These are phyloP conservation scores for Tolypocladium paradoxum DNA, from an alignment of 2,329 filamentous ascomycete genomes.

Conservation along the genomic window DNA sequence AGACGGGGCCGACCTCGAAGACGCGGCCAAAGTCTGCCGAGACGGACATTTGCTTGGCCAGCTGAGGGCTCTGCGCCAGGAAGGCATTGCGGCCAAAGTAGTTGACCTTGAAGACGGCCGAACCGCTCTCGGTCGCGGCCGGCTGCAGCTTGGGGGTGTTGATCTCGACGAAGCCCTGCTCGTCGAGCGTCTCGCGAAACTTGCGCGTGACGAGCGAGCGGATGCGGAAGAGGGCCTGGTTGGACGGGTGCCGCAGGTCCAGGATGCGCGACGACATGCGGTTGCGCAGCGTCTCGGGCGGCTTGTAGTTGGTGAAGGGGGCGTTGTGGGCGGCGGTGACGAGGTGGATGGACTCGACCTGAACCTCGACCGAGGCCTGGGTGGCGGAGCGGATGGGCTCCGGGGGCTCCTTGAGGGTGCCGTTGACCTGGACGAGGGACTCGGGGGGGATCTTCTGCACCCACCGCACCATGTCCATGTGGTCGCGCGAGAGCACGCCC, in stretches of 20 bases:
- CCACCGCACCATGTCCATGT: conserved; percentile 73
- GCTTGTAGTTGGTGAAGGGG: conserved; percentile 45
- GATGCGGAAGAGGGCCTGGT: conserved; percentile 80
- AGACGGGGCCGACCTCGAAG: conserved; percentile 64
- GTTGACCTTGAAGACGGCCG: conserved; percentile 83
- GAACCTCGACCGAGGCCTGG: conserved; percentile 65
- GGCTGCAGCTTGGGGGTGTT: conserved; percentile 89
- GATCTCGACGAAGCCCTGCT: conserved; percentile 77
- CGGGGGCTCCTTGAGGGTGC: conserved; percentile 60
- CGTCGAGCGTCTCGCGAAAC: conserved; percentile 68
- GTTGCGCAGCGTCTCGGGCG: conserved; percentile 55
- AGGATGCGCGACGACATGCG: conserved; percentile 71
- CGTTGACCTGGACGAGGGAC: conserved; percentile 66
- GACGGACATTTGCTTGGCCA: conserved; percentile 89
- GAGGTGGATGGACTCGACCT: conserved; percentile 46
- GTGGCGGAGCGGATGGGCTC: conserved; percentile 66
- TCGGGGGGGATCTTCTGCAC: conserved; percentile 73
- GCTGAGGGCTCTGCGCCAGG: conserved; percentile 80
- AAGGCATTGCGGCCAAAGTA: conserved; percentile 86
- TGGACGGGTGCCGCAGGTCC: conserved; percentile 74
- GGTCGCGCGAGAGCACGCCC: conserved; percentile 53
- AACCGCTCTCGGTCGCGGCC: conserved; percentile 80
- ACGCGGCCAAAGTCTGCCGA: conserved; percentile 82
- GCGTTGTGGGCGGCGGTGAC: conserved; percentile 39
- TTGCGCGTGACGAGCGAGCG: conserved; percentile 70